Conservation (phyloP, 1,284 basidiomycete genomes). For the Tilletia indica region DNA sequence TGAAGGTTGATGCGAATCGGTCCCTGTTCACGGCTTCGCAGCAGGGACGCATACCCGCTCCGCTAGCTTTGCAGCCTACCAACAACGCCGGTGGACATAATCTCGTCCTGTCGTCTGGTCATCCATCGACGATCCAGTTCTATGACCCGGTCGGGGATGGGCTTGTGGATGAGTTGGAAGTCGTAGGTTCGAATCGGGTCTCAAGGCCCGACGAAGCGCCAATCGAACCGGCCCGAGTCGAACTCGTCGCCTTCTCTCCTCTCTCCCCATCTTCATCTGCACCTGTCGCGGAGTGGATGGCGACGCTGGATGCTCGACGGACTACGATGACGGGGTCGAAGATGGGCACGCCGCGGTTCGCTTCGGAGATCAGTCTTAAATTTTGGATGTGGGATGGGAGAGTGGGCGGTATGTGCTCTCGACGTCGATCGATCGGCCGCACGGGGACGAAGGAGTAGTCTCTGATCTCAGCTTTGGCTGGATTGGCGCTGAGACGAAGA, state of each 20-base stretch:
- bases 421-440: slow-evolving; percentile 85
- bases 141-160: slow-evolving; percentile 74
- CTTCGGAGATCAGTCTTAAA: slow-evolving; percentile 77
- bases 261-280: slow-evolving; percentile 24
- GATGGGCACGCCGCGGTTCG: slow-evolving; percentile 60
- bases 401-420: slow-evolving; percentile 62
- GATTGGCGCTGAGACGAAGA: slow-evolving; percentile 21
- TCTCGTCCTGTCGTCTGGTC: slow-evolving; percentile 79
- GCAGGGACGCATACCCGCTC: slow-evolving; percentile 26
- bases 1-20: slow-evolving; percentile 63
- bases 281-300: slow-evolving; percentile 75
- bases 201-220: slow-evolving; percentile 77
- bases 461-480: slow-evolving; percentile 66
- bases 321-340: slow-evolving; percentile 59
- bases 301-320: slow-evolving; percentile 74
- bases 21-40: slow-evolving; percentile 27
- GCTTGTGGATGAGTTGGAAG: slow-evolving; percentile 81
- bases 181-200: slow-evolving; percentile 88
- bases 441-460: slow-evolving; percentile 69
- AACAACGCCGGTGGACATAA: slow-evolving; percentile 28
- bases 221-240: slow-evolving; percentile 75
- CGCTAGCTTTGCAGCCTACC: slow-evolving; percentile 46
- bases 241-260: slow-evolving; percentile 68
- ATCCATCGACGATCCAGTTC: slow-evolving; percentile 89
- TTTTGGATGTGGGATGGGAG: slow-evolving; percentile 78